phyloP scores from a whole-genome alignment of 495 filamentous ascomycete genomes.

The Trichoderma parareesei region DNA sequence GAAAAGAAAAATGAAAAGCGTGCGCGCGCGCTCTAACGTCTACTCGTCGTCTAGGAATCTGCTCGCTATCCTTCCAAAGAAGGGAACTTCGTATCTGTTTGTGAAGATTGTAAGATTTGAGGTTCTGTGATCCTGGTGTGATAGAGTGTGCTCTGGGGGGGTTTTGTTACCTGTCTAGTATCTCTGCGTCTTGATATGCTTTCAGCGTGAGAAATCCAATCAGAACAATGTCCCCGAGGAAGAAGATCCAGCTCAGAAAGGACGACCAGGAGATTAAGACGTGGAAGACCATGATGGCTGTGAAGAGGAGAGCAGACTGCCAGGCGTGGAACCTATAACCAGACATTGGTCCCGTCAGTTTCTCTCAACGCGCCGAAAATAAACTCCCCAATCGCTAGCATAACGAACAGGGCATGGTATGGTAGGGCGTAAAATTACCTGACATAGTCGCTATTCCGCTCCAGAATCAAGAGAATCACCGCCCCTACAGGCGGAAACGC shows the following conservation, averaged over 20 bases:
- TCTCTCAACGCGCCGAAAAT: neutral
- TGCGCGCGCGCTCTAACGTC: neutral
- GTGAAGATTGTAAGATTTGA: neutral
- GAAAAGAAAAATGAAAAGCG: neutral
- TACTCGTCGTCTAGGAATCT: slow-evolving; percentile 90
- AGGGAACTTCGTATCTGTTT: slow-evolving; percentile 68
- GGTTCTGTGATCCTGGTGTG: neutral
- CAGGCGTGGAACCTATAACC: slow-evolving; percentile 81
- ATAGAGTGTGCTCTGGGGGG: neutral
- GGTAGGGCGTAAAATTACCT: slow-evolving; percentile 46
- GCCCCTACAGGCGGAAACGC: slow-evolving; percentile 79
- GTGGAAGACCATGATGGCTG: slow-evolving; percentile 76
- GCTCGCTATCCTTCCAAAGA: slow-evolving; percentile 78
- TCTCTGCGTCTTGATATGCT: slow-evolving; percentile 86
- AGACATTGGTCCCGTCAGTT: neutral
- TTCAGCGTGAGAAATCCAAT: slow-evolving; percentile 70
- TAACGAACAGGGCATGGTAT: neutral
- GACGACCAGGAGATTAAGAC: slow-evolving; percentile 76
- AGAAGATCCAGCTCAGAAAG: slow-evolving; percentile 75
- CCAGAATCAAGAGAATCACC: slow-evolving; percentile 73
- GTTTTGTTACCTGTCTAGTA: slow-evolving; percentile 62
- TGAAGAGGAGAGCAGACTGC: slow-evolving; percentile 86
- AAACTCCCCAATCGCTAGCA: neutral
- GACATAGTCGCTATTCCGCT: slow-evolving; percentile 95
- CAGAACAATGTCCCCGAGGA: slow-evolving; percentile 63